Base-by-base conservation (phyloP, 176 grass and related monocot species). In the Pharus latifolius region DNA sequence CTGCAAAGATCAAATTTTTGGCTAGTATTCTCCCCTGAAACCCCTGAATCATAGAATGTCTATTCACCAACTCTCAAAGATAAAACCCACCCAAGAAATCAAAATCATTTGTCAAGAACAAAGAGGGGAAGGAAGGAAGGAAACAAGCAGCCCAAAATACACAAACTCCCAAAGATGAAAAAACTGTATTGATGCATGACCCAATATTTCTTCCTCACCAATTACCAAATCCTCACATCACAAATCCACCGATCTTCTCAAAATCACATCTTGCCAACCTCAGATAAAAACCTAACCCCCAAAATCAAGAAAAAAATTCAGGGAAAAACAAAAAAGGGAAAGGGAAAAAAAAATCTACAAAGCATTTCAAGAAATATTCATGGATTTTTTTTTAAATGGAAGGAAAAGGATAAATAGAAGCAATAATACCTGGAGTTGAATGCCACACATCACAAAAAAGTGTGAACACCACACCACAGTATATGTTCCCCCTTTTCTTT, bases 371-470 rank as follows among this genome's bases (percentile, higher is more conserved):
- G 32, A 45, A 57, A 58, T 32, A n/a, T 8, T 24, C 60, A 44
- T 59, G 59, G 42, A 8, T n/a, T n/a, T n/a, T n/a, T n/a, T n/a
- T n/a, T n/a, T n/a, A n/a, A n/a, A 44, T 59, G 59, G 42, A 8
- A 25, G 2, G 16, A 44, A 29, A 27, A 62, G 4, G 18, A 61
- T 54, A 53, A 79, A 70, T 62, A 77, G 56, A 20, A 38, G 65
- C 87, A 85, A 82, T 91, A 72, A 96, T 85, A 85, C 81, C 91
- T 84, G 41, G 25, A 68, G 67, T 59, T 45, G 80, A 82, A 49
- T 64, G 56, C 75, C 76, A 51, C 67, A 52, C 48, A 67, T 65
- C 59, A 51, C 83, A 82, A 72, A 52, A 85, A 40, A 45, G 23
- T 19, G 3, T 54, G 35, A 38, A 38, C 35, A 38, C 35, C 35